Conservation (phyloP, 2,329 filamentous ascomycete species). For the Drechmeria coniospora region DNA sequence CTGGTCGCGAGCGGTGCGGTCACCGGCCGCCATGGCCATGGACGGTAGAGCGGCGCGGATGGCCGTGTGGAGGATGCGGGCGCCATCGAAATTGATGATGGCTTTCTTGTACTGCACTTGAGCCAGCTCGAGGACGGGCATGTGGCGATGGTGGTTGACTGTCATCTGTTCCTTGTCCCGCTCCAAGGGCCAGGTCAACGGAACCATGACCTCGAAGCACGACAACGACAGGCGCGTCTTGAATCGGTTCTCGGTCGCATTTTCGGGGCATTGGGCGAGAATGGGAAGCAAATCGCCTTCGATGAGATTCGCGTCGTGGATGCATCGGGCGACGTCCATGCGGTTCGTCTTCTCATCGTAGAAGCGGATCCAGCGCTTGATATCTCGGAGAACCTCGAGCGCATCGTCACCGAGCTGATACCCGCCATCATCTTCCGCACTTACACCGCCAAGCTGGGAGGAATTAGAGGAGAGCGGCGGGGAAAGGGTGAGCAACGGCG, state of each 20-base stretch:
- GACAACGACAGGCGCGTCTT: slow-evolving; percentile 68
- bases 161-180: slow-evolving; percentile 68
- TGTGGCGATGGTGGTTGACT: slow-evolving; percentile 80
- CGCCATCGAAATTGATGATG: slow-evolving; percentile 68
- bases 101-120: slow-evolving; percentile 83
- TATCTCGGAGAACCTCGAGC: slow-evolving; percentile 76
- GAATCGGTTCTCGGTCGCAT: slow-evolving; percentile 54
- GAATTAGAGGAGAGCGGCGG: too few relatives aligned
- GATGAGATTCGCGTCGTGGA: slow-evolving; percentile 85
- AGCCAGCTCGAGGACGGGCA: slow-evolving; percentile 74
- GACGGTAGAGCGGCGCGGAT: slow-evolving; percentile 71
- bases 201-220: slow-evolving; percentile 80
- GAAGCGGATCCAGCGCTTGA: slow-evolving; percentile 88
- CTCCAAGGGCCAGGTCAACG: slow-evolving; percentile 87
- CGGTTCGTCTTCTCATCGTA: slow-evolving; percentile 89
- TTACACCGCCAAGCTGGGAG: slow-evolving; percentile 71
- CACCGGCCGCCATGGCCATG: slow-evolving; percentile 63
- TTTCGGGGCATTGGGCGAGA: slow-evolving; percentile 65
- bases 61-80: slow-evolving; percentile 63
- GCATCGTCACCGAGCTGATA: slow-evolving; percentile 92
- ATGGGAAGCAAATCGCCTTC: slow-evolving; percentile 84
- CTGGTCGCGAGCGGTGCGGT: slow-evolving; percentile 67
- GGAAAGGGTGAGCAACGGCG: not conserved
- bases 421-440: slow-evolving; percentile 60
- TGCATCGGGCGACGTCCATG: slow-evolving; percentile 84